phyloP scores from a whole-genome alignment of 305 asterid species.

The Solanum hybrid region DNA sequence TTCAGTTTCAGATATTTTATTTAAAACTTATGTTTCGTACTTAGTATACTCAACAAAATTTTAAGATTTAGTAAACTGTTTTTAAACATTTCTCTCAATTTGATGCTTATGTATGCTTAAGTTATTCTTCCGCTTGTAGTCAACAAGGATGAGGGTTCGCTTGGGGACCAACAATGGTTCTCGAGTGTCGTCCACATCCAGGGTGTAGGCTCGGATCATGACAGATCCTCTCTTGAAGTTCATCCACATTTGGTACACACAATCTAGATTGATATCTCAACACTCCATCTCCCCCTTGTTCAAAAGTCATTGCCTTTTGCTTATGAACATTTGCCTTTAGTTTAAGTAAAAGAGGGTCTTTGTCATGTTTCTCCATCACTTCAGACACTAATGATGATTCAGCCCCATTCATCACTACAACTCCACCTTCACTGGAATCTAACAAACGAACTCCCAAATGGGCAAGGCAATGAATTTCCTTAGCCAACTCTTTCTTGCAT shows the following conservation, averaged over 20 bases:
- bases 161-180: background rate
- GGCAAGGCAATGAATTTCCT: background rate
- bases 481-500: background rate
- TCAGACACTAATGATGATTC: background rate
- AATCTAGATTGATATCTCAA: background rate
- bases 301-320: background rate
- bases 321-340: background rate
- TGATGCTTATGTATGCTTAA: background rate
- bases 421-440: background rate
- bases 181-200: background rate
- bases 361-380: background rate
- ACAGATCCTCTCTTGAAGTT: too few relatives aligned
- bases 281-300: background rate
- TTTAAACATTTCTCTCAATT: background rate
- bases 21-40: background rate
- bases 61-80: background rate
- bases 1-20: background rate
- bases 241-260: background rate
- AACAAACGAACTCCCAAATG: background rate
- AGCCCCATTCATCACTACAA: background rate
- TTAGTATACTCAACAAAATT: too few relatives aligned
- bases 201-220: background rate
- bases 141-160: background rate
- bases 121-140: background rate
- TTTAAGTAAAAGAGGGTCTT: background rate